Evolutionary conservation across 345 rosid genomes (phyloP).

Genomic region (Brassica juncea): DNA sequence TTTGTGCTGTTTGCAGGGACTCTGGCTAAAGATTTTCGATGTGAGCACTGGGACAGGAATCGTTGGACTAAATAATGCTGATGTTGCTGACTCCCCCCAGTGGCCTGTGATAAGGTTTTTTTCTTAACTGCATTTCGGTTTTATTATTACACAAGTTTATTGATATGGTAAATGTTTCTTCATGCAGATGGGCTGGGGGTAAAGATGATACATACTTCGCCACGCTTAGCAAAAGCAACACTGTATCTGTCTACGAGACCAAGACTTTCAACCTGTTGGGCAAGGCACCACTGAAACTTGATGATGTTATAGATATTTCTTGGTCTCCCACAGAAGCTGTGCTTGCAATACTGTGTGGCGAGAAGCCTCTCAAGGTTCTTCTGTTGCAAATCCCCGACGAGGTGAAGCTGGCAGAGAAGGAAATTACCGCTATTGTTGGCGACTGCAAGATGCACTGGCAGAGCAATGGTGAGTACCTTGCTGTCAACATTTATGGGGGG

Average conservation of each 20-base stretch:
- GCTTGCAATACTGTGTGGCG: constrained; percentile 49
- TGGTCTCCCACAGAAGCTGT: constrained; percentile 88
- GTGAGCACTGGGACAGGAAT: constrained; percentile 68
- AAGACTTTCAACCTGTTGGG: constrained; percentile 28
- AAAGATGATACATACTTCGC: constrained; percentile 72
- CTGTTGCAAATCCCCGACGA: constrained; percentile 73
- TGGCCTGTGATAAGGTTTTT: constrained; percentile 65
- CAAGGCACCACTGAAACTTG: constrained; percentile 38
- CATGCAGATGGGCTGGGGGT: constrained; percentile 74
- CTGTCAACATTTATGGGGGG: constrained; percentile 58
- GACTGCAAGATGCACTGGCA: constrained; percentile 93
- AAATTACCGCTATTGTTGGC: constrained; percentile 53
- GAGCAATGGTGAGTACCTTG: constrained; percentile 83
- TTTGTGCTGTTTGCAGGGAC: not conserved
- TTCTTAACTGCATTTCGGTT: not conserved
- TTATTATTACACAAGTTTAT: not conserved
- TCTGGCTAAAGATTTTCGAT: constrained; percentile 61
- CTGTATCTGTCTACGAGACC: constrained; percentile 74
- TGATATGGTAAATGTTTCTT: not conserved
- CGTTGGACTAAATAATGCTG: constrained; percentile 59
- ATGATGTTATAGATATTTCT: constrained; percentile 68
- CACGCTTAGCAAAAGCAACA: constrained; percentile 57
- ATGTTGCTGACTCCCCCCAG: constrained; percentile 55
- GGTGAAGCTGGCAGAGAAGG: constrained; percentile 71
- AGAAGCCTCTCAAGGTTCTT: constrained; percentile 61